Base-by-base conservation (phyloP, 2,329 filamentous ascomycete genomes). In the Alternaria ethzedia region DNA sequence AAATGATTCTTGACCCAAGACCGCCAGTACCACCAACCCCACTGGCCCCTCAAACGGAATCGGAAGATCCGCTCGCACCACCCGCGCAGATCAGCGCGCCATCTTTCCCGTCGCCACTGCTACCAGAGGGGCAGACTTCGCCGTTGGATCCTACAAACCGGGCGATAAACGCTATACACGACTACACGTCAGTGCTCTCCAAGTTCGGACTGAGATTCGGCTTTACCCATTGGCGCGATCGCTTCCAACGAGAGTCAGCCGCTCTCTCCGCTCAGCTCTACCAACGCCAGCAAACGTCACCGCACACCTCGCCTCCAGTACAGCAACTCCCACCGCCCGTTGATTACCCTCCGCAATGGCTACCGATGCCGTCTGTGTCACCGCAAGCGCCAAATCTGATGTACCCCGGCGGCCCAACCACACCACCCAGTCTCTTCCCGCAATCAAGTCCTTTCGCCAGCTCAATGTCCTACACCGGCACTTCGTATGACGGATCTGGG, bases 161-260 rank as follows among this genome's bases (percentile, higher is more conserved):
- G 23, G 83, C 82, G 46, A 82, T 84, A 43, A 75, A 75, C 30
- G 83, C 83, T 23, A 83, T 85, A 71, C 82, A 83, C 65, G 79
- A 84, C 65, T 83, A 84, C 59, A 82, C 79, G 0, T 78, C 81
- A 12, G 81, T 83, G 41, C 76, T 85, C 2, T 81, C 81, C 3
- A 75, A 76, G 20, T 83, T 85, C 50, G 83, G 83, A 15, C 72
- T 82, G 20, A 77, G 83, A 13, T 85, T 84, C 70, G 83, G 83
- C 25, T 84, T 83, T 66, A 83, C 83, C 60, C 82, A 82, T 68
- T 85, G 83, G 83, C 82, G 81, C 17, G 82, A 84, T 57, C 80
- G 82, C 15, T 85, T 84, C 67, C 81, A 83, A 62, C 78, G 76
- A 20, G 83, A 84, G 58, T 82, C 82, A 0, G 75, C 79, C 2